Evolutionary conservation across 768 basidiomycete genomes (phyloP).

Genomic region (Hortiboletus flavorubellus): DNA sequence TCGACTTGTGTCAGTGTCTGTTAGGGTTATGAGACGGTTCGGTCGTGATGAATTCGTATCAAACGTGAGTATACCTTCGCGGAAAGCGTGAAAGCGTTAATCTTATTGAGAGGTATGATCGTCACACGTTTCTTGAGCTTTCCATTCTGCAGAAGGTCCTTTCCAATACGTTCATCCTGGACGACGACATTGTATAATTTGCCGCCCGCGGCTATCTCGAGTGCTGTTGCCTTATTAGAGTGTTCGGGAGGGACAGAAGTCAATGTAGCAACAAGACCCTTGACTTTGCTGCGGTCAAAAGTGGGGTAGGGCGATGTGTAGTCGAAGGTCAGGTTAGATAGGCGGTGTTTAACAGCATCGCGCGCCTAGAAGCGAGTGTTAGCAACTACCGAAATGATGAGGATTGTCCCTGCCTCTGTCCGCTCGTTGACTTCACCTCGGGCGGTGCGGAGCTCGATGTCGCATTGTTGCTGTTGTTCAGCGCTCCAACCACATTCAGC

Average conservation of each 20-base stretch:
- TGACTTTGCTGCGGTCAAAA: conserved; percentile 85
- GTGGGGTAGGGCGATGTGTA: conserved; percentile 72
- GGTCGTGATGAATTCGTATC: neutral
- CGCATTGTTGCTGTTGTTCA: conserved; percentile 62
- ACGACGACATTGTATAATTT: conserved; percentile 94
- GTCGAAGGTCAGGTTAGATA: conserved; percentile 77
- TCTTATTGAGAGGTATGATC: conserved; percentile 92
- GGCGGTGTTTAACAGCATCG: conserved; percentile 60
- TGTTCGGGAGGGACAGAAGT: conserved; percentile 69
- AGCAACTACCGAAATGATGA: conserved; percentile 1
- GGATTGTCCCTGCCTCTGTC: conserved; percentile 51
- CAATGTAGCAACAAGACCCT: conserved; percentile 90
- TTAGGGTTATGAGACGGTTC: neutral
- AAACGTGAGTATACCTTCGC: conserved; percentile 40
- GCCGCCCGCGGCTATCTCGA: conserved; percentile 89
- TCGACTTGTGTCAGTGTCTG: conserved; percentile 79
- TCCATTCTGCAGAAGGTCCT: conserved; percentile 75
- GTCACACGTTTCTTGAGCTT: conserved; percentile 85
- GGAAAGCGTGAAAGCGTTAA: conserved; percentile 57
- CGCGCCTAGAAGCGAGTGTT: conserved; percentile 47
- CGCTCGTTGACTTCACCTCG: conserved; percentile 52
- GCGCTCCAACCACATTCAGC: conserved; percentile 70
- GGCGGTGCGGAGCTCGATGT: conserved; percentile 48
- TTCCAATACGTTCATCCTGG: conserved; percentile 85
- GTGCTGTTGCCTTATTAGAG: conserved; percentile 78